Percentiles rank a stretch among this genome's conserved stretches.
Conservation (phyloP, 305 asterid genomes). For the Fraxinus baroniana region DNA sequence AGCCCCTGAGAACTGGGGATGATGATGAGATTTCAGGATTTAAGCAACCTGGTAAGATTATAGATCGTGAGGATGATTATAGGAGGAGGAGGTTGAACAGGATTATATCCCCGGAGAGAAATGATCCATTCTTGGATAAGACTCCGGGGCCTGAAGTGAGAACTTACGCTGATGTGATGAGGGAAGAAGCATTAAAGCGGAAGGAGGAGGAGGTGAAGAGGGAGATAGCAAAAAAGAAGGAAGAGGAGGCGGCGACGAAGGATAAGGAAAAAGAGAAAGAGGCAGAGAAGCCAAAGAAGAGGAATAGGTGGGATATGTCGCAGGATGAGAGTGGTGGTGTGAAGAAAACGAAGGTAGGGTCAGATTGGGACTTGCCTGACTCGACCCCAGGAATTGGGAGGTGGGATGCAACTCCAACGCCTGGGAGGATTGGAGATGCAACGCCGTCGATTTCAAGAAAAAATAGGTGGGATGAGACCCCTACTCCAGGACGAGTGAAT, state of each 20-base stretch:
- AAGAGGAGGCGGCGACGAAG: constrained; percentile 52
- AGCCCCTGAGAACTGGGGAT: constrained; percentile 61
- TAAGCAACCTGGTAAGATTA: constrained; percentile 69
- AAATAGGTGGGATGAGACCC: constrained; percentile 97
- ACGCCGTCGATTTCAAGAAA: constrained; percentile 71
- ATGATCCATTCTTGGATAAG: constrained; percentile 83
- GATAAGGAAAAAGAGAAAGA: constrained; percentile 42
- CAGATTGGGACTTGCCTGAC: constrained; percentile 95
- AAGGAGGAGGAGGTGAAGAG: constrained; percentile 80
- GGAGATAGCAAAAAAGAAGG: constrained; percentile 79
- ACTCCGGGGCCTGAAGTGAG: constrained; percentile 92
- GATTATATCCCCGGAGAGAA: constrained; percentile 83
- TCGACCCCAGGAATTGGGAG: constrained; percentile 90
- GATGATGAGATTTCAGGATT: constrained; percentile 69
- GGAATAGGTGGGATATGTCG: constrained; percentile 93
- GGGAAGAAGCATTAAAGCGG: constrained; percentile 70
- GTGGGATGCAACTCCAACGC: constrained; percentile 97
- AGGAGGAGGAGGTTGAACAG: constrained; percentile 80
- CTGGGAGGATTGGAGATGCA: constrained; percentile 90
- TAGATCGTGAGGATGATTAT: constrained; percentile 88
- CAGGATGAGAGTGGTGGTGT: constrained; percentile 60
- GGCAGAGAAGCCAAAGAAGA: constrained; percentile 71
- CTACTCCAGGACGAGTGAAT: constrained; percentile 82
- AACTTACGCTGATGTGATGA: constrained; percentile 86
- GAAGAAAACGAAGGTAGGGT: constrained; percentile 62